These are phyloP conservation scores for Euphrasia arctica DNA, from an alignment of 305 asterid species.

Conservation along the genomic window DNA sequence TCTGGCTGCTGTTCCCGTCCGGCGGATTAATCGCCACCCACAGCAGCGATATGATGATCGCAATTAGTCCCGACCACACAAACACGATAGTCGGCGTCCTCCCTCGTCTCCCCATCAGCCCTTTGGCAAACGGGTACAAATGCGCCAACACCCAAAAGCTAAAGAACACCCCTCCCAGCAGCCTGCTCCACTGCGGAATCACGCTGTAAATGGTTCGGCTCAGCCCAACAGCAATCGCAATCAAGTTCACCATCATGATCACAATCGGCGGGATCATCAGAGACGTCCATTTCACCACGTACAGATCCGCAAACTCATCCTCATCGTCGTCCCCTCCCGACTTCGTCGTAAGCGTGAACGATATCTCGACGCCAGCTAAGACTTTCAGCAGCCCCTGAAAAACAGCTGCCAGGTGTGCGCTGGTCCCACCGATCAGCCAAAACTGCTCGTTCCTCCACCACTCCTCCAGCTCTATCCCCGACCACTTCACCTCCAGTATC, in stretches of 20 bases:
- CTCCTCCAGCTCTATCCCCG: slow-evolving; percentile 70
- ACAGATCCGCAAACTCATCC: slow-evolving; percentile 62
- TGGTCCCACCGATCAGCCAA: slow-evolving; percentile 73
- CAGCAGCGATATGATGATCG: slow-evolving; percentile 64
- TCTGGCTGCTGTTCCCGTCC: slow-evolving; percentile 49
- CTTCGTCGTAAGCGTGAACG: slow-evolving; percentile 66
- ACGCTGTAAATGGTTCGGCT: slow-evolving; percentile 62
- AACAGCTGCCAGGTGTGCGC: slow-evolving; percentile 76
- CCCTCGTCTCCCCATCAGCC: slow-evolving; percentile 74
- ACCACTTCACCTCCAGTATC: slow-evolving; percentile 67
- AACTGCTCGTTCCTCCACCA: slow-evolving; percentile 85
- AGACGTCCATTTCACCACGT: slow-evolving; percentile 64
- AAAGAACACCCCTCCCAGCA: slow-evolving; percentile 65
- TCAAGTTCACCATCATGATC: slow-evolving; percentile 66
- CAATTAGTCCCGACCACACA: slow-evolving; percentile 75
- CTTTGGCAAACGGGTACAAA: slow-evolving; percentile 73
- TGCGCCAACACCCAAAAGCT: slow-evolving; percentile 80
- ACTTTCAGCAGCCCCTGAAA: slow-evolving; percentile 65
- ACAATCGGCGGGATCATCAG: slow-evolving; percentile 74
- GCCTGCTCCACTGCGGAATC: slow-evolving; percentile 73
- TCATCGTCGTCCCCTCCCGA: slow-evolving; percentile 62
- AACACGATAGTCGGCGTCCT: slow-evolving; percentile 66
- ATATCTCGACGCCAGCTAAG: slow-evolving; percentile 66
- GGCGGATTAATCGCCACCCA: slow-evolving; percentile 81
- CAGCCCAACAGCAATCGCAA: slow-evolving; percentile 63